Evolutionary conservation across 2,329 filamentous ascomycete species (phyloP), one percentile per base, ranked within the genome.

Genomic region (Trichoderma sp.): DNA sequence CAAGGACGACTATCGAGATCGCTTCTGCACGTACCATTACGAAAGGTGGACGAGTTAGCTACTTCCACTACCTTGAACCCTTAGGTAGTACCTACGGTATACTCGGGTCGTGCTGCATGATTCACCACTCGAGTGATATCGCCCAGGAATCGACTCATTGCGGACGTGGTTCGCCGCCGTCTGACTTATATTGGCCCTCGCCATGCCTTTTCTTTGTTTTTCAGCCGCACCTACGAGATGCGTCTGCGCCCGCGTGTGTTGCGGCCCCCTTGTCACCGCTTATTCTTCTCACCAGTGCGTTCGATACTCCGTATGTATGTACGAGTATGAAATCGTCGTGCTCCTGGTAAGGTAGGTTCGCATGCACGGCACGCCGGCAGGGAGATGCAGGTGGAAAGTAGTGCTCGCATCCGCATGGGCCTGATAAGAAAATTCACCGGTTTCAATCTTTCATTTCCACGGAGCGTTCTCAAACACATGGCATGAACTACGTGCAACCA

Each of bases 211-310:
- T 43, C 34, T 30, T 14, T 24, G 2, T 39, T 7, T 24, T 34
- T 63, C 59, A 63, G 59, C 59, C 59, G 59, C 59, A 63, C 50
- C 39, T 55, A 39, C 50, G 59, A 63, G 59, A 47, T 63, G 59
- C 48, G 34, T 55, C 34, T 63, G 59, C 59, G 59, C 59, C 59
- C 59, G 59, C 44, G 19, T 45, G 26, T 26, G 14, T 30, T 41
- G 28, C 50, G 28, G 3, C 43, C 50, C 50, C 50, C 34, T 44
- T 55, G 59, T 55, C 59, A 63, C 59, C 59, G 59, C 59, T 63
- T 45, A 51, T 63, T 55, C n/a, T 21, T 3, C 34, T 5, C 28
- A 24, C 4, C 43, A 26, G 39, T 44, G 47, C 24, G 30, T 44
- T n/a, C 26, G 30, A 30, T 61, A 61, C 7, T 30, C 24, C 26